Evolutionary conservation across 2,329 filamentous ascomycete genomes (phyloP), one percentile per base, ranked within the genome.

Genomic region (Fusarium sacchari): DNA sequence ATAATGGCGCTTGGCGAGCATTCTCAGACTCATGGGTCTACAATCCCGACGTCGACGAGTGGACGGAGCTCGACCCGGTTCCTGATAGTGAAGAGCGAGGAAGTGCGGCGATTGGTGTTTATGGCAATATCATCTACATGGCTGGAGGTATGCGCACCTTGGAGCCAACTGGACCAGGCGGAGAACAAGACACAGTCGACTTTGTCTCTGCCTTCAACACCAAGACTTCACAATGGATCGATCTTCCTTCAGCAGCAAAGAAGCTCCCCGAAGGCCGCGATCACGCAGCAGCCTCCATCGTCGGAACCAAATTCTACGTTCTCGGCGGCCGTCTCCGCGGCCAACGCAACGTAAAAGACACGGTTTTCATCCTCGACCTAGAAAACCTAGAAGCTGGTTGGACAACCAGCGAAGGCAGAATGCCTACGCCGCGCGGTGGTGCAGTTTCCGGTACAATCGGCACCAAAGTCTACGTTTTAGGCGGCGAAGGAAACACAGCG

Each of bases 381-480:
- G 65, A 70, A 3, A 47, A 79, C 15, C 46, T 76, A 11, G 57
- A 67, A 15, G 44, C 57, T 6, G 78, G 78, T 9, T 84, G 82
- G 82, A 64, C 17, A 0, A 78, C 74, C 2, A 78, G 73, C 15
- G 49, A 60, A 12, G 74, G 57, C 7, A 64, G 50, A n/a, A 83
- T 85, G 82, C 81, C 82, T 0, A 84, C 81, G 6, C 61, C 83
- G 0, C 76, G 83, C 1, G 83, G 82, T 6, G 83, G 83, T 0
- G 57, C 74, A 1, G 66, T 65, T 83, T 77, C 68, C 2, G 80
- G 72, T 0, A 76, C 76, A 1, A 53, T 84, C 3, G 79, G 74
- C 2, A 61, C 53, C 1, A 67, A 70, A 24, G 68, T 83, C 17
- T 84, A 81, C 47, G 78, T 79, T 1, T 79, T 84, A 59, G 83